Evolutionary conservation across 1,284 basidiomycete genomes (phyloP).

Genomic region (Cutaneotrichosporon dermatis): DNA sequence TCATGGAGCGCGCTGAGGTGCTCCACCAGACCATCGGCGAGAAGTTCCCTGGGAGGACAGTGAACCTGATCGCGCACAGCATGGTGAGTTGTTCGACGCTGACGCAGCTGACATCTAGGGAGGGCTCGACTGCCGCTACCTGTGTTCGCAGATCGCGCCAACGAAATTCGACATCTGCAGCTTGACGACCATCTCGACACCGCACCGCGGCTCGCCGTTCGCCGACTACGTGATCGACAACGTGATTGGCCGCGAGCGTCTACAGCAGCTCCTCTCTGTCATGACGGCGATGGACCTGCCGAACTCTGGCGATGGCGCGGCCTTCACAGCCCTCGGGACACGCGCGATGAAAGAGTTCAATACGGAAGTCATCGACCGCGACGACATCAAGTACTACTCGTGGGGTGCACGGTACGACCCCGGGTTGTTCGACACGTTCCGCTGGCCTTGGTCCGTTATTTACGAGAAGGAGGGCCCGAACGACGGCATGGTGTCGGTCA

Average conservation of each 20-base stretch:
- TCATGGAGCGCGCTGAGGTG: constrained; percentile 78
- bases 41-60: constrained; percentile 69
- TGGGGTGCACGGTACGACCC: constrained; percentile 90
- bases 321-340: constrained; percentile 81
- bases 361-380: constrained; percentile 69
- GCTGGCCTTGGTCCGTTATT: constrained; percentile 77
- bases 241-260: constrained; percentile 58
- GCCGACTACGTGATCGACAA: constrained; percentile 86
- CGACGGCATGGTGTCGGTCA: constrained; percentile 87
- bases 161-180: constrained; percentile 61
- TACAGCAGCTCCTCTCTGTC: constrained; percentile 49
- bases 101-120: constrained; percentile 56
- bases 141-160: constrained; percentile 54
- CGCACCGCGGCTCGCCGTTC: constrained; percentile 87
- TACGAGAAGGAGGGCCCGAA: constrained; percentile 85
- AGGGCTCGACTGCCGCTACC: constrained; percentile 85
- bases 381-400: constrained; percentile 77
- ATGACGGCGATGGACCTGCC: constrained; percentile 67
- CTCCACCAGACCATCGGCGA: constrained; percentile 74
- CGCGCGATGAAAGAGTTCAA: constrained; percentile 85
- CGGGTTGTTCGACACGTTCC: constrained; percentile 80
- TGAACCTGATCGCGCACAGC: constrained; percentile 90
- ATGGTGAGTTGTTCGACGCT: constrained; percentile 58
- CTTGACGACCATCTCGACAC: constrained; percentile 86
- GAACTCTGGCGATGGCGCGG: constrained; percentile 81